Evolutionary conservation across 495 filamentous ascomycete genomes (phyloP).

Genomic region (Filosporella fistucella): DNA sequence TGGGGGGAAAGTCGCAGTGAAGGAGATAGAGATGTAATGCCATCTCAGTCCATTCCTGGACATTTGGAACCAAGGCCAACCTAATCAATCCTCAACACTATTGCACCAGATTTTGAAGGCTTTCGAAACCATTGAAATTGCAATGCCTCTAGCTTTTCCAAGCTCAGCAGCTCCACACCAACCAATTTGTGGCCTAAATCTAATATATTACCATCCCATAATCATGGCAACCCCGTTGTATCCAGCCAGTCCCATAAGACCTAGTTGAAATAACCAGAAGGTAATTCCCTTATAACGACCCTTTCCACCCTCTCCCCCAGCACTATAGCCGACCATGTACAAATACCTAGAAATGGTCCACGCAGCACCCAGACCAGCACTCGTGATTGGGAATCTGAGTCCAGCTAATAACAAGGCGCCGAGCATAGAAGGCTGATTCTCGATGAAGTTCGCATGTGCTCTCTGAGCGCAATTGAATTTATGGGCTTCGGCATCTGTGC

Average conservation of each 20-base stretch:
- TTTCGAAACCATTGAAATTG: no score
- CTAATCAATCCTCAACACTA: no score
- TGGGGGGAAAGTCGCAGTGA: no score
- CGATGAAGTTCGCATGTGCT: slow-evolving; percentile 50
- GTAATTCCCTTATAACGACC: slow-evolving; percentile 36
- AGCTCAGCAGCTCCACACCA: no score
- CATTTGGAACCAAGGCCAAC: no score
- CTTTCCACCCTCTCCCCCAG: slow-evolving; percentile 38
- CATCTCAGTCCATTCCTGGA: no score
- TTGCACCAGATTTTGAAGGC: no score
- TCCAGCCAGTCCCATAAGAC: slow-evolving; percentile 37
- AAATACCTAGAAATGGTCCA: slow-evolving; percentile 40
- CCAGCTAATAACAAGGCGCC: slow-evolving; percentile 39
- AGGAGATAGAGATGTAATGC: no score
- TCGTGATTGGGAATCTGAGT: slow-evolving; percentile 43
- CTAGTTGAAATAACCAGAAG: slow-evolving; percentile 39
- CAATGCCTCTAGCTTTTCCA: no score
- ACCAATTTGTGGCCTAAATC: no score
- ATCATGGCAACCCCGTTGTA: slow-evolving; percentile 24
- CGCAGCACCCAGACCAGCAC: slow-evolving; percentile 34
- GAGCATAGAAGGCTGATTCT: slow-evolving; percentile 45
- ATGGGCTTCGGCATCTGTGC: slow-evolving; percentile 27
- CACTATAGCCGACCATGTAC: slow-evolving; percentile 49
- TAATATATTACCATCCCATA: slow-evolving; percentile 16
- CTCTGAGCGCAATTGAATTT: slow-evolving; percentile 61